Base-by-base conservation (phyloP, 2,329 filamentous ascomycete genomes). In the Talaromyces sp. region DNA sequence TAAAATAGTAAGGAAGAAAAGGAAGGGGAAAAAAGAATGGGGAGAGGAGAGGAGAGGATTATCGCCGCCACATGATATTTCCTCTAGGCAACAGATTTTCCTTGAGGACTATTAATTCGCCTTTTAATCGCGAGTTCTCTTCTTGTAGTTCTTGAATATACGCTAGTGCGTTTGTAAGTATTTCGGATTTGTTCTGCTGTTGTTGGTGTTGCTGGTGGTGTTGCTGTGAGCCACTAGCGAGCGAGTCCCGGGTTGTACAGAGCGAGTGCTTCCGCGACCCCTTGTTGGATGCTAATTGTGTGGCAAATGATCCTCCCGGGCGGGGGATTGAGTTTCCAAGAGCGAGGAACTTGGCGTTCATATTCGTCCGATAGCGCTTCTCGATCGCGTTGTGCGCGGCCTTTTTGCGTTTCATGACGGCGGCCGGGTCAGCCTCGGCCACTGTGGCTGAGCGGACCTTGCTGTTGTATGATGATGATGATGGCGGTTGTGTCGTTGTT, bases 331-430 rank as follows among this genome's bases (percentile, higher is more conserved):
- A 73, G 58, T 75, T 71, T 52, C 75, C 74, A n/a, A 76, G 65
- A 0, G 74, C 67, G 1, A 75, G 68, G 54, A 76, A 76, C 51
- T 76, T 76, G 66, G 74, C 73, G 55, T 76, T 76, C 74, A 76
- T 76, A 65, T 76, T 76, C 55, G 74, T 76, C 38, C 74, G 73
- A 60, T 76, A 76, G 11, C 74, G 74, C 63, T 76, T 76, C 61
- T 76, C 74, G 56, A 76, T 75, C 65, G 75, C 71, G 64, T 76
- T 76, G 65, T 76, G 74, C 3, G 74, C 74, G 17, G 74, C 74
- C 29, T 64, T 63, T 53, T 63, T 64, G 4, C 74, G 71, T 62
- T 76, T 76, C 58, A 73, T 73, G 17, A 59, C 53, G 19, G 74
- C 73, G 27, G 46, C 53, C 8, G 58, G 49, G 27, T 62, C 60